Evolutionary conservation across 2,329 filamentous ascomycete species (phyloP).

Genomic region (Blastomyces silverae): DNA sequence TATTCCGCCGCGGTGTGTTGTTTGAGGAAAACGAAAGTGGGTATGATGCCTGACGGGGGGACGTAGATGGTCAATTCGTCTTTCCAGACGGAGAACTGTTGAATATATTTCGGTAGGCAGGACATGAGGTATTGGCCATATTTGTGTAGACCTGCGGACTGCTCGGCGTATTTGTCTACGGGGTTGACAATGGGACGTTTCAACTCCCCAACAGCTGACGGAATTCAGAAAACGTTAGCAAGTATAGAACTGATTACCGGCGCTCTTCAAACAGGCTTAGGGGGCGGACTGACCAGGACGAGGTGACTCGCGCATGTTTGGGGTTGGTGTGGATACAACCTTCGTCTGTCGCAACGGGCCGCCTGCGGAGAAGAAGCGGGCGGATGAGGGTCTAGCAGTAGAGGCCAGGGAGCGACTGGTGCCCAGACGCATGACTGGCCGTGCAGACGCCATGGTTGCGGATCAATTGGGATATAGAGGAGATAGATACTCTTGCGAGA

Average conservation of each 20-base stretch:
- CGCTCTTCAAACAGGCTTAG: constrained; percentile 7
- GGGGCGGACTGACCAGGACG: constrained; percentile 41
- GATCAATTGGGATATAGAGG: constrained; percentile 27
- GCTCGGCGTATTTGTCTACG: constrained; percentile 83
- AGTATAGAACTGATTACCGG: constrained; percentile 1
- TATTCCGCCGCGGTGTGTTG: constrained; percentile 97
- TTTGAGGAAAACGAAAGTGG: constrained; percentile 91
- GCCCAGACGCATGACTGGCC: constrained; percentile 41
- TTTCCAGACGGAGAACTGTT: constrained; percentile 99
- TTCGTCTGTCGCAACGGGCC: constrained; percentile 38
- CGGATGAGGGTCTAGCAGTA: constrained; percentile 32
- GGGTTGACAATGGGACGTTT: constrained; percentile 80
- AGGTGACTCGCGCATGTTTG: constrained; percentile 60
- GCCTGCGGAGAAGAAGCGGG: constrained; percentile 33
- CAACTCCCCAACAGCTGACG: constrained; percentile 53
- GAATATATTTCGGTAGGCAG: constrained; percentile 93
- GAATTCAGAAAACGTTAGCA: constrained; percentile 11
- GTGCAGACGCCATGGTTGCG: constrained; percentile 41
- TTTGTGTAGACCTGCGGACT: constrained; percentile 79
- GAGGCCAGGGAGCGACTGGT: constrained; percentile 36
- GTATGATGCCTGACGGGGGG: constrained; percentile 76
- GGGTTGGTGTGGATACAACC: constrained; percentile 54
- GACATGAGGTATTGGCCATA: constrained; percentile 97
- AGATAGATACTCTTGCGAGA: background rate
- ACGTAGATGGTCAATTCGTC: constrained; percentile 96